These are phyloP conservation scores for Solanum appendiculatum DNA, from an alignment of 257 asterid species.

Conservation along the genomic window DNA sequence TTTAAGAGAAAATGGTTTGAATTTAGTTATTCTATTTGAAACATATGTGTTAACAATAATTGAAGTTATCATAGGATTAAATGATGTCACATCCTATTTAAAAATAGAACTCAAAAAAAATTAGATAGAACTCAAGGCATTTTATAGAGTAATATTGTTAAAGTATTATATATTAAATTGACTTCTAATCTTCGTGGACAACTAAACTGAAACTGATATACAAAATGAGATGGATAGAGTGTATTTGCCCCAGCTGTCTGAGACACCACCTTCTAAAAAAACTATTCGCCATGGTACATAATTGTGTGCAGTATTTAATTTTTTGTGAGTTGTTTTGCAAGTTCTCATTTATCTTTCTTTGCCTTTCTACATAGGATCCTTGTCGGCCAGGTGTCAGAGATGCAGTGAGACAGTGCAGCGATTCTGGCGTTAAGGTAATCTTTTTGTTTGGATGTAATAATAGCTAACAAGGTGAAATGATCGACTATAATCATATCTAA, in stretches of 20 bases:
- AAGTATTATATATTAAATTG: not conserved
- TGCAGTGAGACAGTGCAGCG: conserved; percentile 78
- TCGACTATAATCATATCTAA: not conserved
- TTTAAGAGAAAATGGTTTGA: not conserved
- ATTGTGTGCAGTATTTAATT: not conserved
- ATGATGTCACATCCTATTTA: not conserved
- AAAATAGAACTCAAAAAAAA: not conserved
- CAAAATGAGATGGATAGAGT: not conserved
- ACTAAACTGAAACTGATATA: not conserved
- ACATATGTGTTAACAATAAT: not conserved
- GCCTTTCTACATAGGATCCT: conserved; percentile 60
- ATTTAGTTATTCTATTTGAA: not conserved
- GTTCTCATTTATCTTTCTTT: not conserved
- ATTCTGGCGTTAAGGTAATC: conserved; percentile 83
- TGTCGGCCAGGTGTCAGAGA: conserved; percentile 97
- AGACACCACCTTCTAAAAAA: not conserved
- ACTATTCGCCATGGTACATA: not conserved
- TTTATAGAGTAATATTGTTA: not conserved
- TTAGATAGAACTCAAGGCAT: not conserved
- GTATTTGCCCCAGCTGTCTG: not conserved
- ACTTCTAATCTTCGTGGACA: not conserved
- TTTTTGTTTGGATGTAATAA: not conserved
- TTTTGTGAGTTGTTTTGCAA: not conserved
- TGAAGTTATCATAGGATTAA: not conserved
- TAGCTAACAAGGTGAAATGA: not conserved